A percentile compares a stretch with the other conserved stretches of the same genome.
phyloP scores from a whole-genome alignment of 495 filamentous ascomycete species.

The Neurospora sp. region DNA sequence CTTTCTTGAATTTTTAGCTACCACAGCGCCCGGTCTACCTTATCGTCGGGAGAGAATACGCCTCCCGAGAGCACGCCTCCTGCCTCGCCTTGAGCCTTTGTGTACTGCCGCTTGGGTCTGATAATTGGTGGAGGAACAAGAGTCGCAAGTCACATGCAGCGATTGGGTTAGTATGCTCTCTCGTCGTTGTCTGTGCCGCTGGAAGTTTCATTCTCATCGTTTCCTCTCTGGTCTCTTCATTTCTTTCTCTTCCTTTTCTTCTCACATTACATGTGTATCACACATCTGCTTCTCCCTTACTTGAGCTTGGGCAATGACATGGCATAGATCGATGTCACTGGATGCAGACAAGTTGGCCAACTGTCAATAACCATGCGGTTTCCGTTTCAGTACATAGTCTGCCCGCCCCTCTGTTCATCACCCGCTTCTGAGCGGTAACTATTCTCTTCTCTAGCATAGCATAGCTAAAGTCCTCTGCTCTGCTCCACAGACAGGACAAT shows the following conservation, averaged over 20 bases:
- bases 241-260: not conserved
- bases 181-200: not conserved
- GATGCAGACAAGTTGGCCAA: not conserved
- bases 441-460: no score
- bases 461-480: no score
- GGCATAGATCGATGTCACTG: no score
- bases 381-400: not conserved
- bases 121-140: not conserved
- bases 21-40: not conserved
- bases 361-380: not conserved
- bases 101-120: not conserved
- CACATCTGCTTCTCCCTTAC: not conserved
- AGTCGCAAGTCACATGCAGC: no score
- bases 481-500: no score
- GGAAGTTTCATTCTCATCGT: not conserved
- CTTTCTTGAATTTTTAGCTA: not conserved
- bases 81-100: not conserved
- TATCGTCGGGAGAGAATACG: not conserved
- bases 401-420: no score
- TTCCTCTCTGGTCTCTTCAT: not conserved
- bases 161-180: not conserved
- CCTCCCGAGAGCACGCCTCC: not conserved
- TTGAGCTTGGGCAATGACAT: not conserved
- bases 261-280: not conserved
- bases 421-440: no score